These are phyloP conservation scores for Pugionium cornutum DNA, from an alignment of 345 rosid species.

Conservation along the genomic window DNA sequence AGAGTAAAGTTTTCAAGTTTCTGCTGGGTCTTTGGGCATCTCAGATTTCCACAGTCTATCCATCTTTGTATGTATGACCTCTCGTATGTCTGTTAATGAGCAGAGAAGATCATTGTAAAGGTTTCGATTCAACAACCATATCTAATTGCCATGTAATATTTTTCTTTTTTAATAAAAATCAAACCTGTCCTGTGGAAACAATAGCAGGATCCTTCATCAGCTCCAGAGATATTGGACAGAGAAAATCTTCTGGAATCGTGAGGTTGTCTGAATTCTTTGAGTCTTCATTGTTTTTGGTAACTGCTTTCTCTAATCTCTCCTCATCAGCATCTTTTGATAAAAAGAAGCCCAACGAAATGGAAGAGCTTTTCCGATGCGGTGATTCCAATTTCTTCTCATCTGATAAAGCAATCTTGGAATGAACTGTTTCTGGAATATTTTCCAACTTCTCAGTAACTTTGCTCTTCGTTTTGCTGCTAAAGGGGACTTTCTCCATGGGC, in stretches of 20 bases:
- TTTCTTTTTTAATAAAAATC: not conserved
- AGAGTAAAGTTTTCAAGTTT: slow-evolving; percentile 71
- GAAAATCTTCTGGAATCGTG: slow-evolving; percentile 73
- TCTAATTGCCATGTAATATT: not conserved
- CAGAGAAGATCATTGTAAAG: slow-evolving; percentile 2
- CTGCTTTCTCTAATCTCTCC: slow-evolving; percentile 41
- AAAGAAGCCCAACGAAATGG: slow-evolving; percentile 40
- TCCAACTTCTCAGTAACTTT: slow-evolving; percentile 40
- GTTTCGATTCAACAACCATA: slow-evolving; percentile 3
- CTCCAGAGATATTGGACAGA: slow-evolving; percentile 88
- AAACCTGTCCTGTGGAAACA: slow-evolving; percentile 90
- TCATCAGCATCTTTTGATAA: slow-evolving; percentile 43
- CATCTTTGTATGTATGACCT: slow-evolving; percentile 89
- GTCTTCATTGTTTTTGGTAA: slow-evolving; percentile 46
- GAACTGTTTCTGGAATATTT: slow-evolving; percentile 25
- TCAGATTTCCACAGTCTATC: slow-evolving; percentile 76
- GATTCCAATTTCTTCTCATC: slow-evolving; percentile 33
- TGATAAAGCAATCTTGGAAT: slow-evolving; percentile 15
- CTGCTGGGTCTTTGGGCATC: slow-evolving; percentile 94
- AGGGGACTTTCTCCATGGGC: slow-evolving; percentile 45
- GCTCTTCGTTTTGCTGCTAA: slow-evolving; percentile 41
- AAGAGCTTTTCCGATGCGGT: slow-evolving; percentile 40
- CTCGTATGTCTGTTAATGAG: slow-evolving; percentile 83
- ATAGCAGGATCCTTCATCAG: slow-evolving; percentile 94
- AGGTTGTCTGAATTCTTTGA: slow-evolving; percentile 52